phyloP scores from a whole-genome alignment of 169 alveolate genomes.

The Sarcocystis neurona region DNA sequence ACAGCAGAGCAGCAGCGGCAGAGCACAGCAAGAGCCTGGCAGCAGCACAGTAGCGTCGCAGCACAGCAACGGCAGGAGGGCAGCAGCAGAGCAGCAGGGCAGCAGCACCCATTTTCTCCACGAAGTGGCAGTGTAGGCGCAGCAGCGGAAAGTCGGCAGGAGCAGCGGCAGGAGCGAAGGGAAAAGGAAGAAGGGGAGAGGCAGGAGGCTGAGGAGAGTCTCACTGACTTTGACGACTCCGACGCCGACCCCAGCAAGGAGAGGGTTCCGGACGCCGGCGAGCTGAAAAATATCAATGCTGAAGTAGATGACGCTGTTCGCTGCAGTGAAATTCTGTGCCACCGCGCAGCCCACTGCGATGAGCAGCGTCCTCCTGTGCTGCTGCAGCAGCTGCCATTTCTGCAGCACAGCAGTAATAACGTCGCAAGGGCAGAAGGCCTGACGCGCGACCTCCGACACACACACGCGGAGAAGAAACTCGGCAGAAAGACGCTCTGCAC shows the following conservation, averaged over 20 bases:
- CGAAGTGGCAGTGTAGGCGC: no score
- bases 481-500: no score
- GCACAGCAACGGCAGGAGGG: no score
- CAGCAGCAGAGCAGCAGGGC: no score
- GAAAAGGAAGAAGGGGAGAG: not conserved
- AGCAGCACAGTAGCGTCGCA: no score
- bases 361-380: constrained; percentile 14
- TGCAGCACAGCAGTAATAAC: not conserved
- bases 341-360: constrained; percentile 63
- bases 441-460: not conserved
- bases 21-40: no score
- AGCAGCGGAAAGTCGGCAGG: no score
- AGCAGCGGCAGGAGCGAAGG: no score
- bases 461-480: no score
- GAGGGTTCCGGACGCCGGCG: constrained; percentile 41
- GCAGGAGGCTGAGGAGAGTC: not conserved
- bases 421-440: not conserved
- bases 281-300: constrained; percentile 37
- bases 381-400: not conserved
- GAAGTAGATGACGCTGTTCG: constrained; percentile 49
- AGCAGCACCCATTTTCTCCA: no score
- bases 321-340: constrained; percentile 60
- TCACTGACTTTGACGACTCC: constrained; percentile 50
- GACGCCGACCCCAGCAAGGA: constrained; percentile 48
- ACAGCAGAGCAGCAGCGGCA: no score